phyloP scores from a whole-genome alignment of 441 rosid species.

The Adansonia grandidieri region DNA sequence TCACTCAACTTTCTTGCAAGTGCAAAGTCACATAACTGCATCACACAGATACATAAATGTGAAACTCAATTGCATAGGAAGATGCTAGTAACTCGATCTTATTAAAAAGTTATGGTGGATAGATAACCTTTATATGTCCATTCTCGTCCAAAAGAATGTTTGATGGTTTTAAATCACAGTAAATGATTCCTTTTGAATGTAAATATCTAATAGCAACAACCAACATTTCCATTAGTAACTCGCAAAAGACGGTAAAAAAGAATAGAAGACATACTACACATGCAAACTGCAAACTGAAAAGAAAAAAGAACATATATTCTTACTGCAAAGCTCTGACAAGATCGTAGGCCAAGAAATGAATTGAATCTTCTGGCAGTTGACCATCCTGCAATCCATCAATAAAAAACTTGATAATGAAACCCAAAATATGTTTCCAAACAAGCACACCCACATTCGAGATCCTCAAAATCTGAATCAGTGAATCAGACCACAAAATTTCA shows the following conservation, averaged over 20 bases:
- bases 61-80: conserved; percentile 25
- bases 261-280: not conserved
- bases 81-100: conserved; percentile 15
- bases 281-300: not conserved
- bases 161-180: conserved; percentile 95
- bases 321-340: conserved; percentile 87
- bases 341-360: conserved; percentile 76
- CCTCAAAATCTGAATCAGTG: not conserved
- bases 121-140: conserved; percentile 77
- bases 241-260: conserved; percentile 22
- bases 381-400: conserved; percentile 64
- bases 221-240: conserved; percentile 21
- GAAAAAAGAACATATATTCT: conserved; percentile 34
- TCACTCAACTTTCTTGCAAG: conserved; percentile 83
- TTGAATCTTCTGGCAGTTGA: conserved; percentile 89
- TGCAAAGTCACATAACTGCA: conserved; percentile 98
- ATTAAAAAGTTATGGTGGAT: conserved; percentile 15
- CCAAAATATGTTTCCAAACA: not conserved
- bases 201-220: conserved; percentile 53
- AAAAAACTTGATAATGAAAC: conserved; percentile 17
- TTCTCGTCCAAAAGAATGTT: conserved; percentile 93
- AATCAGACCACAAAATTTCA: not conserved
- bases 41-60: conserved; percentile 25
- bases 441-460: conserved; percentile 20
- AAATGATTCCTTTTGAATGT: conserved; percentile 90